Conservation (phyloP, 179 eudicot species). For the Silene noctiflora region DNA sequence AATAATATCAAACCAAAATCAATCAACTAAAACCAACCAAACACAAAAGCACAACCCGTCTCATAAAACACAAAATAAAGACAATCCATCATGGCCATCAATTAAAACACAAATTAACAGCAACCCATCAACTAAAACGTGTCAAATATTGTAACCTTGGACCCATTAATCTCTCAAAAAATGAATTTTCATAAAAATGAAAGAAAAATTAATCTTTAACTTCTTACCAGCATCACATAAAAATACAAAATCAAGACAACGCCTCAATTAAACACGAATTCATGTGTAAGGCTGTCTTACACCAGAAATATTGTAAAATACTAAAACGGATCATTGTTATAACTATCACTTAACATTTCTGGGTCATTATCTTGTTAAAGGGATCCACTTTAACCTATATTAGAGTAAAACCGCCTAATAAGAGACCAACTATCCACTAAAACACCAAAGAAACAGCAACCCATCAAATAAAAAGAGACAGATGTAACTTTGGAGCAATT, state of each 20-base stretch:
- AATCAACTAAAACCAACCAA: background rate
- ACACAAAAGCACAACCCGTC: background rate
- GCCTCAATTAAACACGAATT: too few species aligned
- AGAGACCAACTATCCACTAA: background rate
- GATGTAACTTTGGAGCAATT: background rate
- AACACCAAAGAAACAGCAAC: background rate
- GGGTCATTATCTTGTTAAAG: too few species aligned
- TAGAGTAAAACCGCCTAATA: too few species aligned
- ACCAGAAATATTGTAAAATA: too few species aligned
- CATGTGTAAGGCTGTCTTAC: too few species aligned
- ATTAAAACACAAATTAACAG: background rate
- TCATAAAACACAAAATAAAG: background rate
- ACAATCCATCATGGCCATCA: background rate
- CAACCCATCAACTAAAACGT: background rate
- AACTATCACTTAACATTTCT: too few species aligned
- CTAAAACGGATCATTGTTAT: too few species aligned
- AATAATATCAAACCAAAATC: constrained; percentile 16
- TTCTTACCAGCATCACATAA: background rate
- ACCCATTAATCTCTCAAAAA: background rate
- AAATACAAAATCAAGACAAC: background rate
- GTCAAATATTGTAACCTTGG: background rate
- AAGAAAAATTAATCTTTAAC: background rate
- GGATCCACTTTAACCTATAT: too few species aligned
- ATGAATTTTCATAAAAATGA: too few species aligned
- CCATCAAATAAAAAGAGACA: background rate